A percentile compares a stretch with the other conserved stretches of the same genome.
Conservation (phyloP, 75 land plant species). For the Selaginella tamariscina region DNA sequence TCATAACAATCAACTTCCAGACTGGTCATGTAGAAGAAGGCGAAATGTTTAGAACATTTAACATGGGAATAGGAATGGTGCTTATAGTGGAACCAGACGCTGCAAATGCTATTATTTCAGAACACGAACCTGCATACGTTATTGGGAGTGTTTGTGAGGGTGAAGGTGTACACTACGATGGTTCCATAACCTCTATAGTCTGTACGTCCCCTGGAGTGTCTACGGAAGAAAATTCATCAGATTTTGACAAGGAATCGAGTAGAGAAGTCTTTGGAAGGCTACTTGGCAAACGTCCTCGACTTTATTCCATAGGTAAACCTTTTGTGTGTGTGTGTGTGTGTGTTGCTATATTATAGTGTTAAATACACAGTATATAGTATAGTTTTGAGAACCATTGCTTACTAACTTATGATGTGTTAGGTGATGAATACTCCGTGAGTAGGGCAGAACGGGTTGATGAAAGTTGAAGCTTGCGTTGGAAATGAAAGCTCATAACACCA, state of each 20-base stretch:
- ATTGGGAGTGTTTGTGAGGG: background rate
- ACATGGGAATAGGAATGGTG: slow-evolving; percentile 1
- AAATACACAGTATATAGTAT: too few species aligned
- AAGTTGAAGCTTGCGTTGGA: background rate
- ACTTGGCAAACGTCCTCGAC: background rate
- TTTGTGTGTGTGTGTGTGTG: too few species aligned
- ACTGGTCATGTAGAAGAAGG: background rate
- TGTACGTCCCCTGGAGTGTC: background rate
- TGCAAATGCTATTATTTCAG: background rate
- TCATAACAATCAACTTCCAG: too few species aligned
- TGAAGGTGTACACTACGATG: background rate
- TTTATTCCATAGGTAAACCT: background rate
- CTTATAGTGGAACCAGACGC: background rate
- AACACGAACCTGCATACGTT: background rate
- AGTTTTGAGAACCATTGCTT: too few species aligned
- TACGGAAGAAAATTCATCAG: background rate
- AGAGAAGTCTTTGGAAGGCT: background rate
- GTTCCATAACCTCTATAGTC: background rate
- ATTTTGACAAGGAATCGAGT: background rate
- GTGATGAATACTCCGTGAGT: background rate
- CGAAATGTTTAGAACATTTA: background rate
- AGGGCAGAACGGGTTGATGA: background rate
- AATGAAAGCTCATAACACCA: background rate
- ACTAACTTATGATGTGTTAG: background rate
- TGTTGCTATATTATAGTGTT: background rate